Evolutionary conservation across 1,284 basidiomycete genomes (phyloP), one percentile per base, ranked within the genome.

Genomic region (Moniliophthora roreri): DNA sequence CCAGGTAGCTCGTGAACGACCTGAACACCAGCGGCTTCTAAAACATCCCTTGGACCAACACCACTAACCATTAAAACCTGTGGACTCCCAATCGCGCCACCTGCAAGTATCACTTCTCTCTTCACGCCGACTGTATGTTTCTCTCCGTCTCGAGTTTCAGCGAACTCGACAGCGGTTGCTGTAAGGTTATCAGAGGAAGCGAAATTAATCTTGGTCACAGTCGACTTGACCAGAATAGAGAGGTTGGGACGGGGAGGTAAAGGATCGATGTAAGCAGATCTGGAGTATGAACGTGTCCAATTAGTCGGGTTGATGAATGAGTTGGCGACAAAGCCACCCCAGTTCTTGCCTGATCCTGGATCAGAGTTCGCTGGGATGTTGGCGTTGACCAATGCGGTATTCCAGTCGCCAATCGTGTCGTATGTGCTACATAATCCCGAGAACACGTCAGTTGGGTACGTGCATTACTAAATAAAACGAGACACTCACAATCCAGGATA

Each of bases 231-330:
- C 2, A 74, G 60, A 46, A 75, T 65, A 50, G 72, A 66, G 10
- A 74, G 63, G 54, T 74, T 74, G 18, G 57, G 40, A 9, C 70
- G 67, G 21, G 70, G 66, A 3, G 69, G 68, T 0, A 74, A 63
- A 38, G 45, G 28, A 16, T 53, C 51, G 51, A 53, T 53, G 51
- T 53, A 53, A 10, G 42, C 51, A 6, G 51, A 53, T 10, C 51
- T 44, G 13, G 51, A 47, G 34, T 53, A 53, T 15, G 51, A 53
- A 16, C 51, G 44, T 1, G 82, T 82, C 75, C 81, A 80, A 75
- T 85, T 89, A 32, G 66, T 41, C 0, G 81, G 79, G 68, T 89
- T 85, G 67, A 91, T 82, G 32, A 79, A 75, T 11, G 80, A 83
- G 0, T 84, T 80, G 0, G 84, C 80, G 57, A 90, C 72, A 62